Evolutionary conservation across 768 basidiomycete genomes (phyloP), one percentile per base, ranked within the genome.

Genomic region (Sutorius australiensis): DNA sequence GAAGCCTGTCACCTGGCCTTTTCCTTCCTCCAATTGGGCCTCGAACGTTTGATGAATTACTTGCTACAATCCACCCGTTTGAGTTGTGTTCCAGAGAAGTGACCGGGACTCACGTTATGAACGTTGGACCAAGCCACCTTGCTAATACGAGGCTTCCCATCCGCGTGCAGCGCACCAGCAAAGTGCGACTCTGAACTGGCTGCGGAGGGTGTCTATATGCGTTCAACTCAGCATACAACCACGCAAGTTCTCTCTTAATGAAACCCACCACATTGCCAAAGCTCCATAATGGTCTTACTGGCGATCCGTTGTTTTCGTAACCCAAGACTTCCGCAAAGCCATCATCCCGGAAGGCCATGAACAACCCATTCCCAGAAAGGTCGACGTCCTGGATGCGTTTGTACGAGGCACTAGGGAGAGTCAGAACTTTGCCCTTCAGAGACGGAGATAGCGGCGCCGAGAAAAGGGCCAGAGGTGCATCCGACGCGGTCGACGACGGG

Each of bases 51-150:
- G 63, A 44, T 64, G 80, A 5, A 79, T 72, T 28, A 75, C 81
- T 73, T 76, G 73, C 89, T 89, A 52, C 3, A 31, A 50, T 46
- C 46, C 34, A 24, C 13, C 24, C 19, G 49, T 48, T 60, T 41
- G 9, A 33, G 52, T 16, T 16, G 21, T 11, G 30, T 27, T 24
- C 21, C 16, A 24, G 40, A 41, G 17, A 38, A 30, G 28, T 3
- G n/a, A 40, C 37, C 34, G 24, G 17, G 37, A 73, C 80, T 57
- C 64, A 89, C 90, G 40, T 74, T 67, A 28, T 77, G 61, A 5
- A 58, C 55, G 56, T 80, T 75, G 1, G 85, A 84, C 88, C 87
- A 92, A 61, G 78, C 84, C 0, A 88, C 70, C 16, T 87, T 80
- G 10, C 77, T 77, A 40, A 92, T 68, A 57, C 82, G 81, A 1